Evolutionary conservation across 1,139 yeast species (phyloP).

Genomic region (Arxiozyma bovina): DNA sequence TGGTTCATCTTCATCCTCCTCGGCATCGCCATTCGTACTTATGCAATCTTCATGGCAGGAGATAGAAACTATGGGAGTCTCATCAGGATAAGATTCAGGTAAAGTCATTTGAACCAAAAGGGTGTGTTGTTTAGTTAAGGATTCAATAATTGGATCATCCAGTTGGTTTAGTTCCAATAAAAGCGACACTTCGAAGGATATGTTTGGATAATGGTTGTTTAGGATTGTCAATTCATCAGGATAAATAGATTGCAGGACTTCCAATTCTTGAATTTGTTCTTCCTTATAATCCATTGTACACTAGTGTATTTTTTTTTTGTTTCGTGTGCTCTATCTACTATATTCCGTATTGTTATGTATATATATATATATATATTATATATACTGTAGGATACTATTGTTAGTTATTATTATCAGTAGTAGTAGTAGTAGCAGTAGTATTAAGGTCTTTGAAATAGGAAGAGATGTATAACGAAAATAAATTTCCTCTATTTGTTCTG

Average conservation of each 20-base stretch:
- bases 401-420: too few species aligned
- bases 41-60: not conserved
- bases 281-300: slow-evolving; percentile 55
- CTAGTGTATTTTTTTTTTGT: not conserved
- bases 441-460: too few species aligned
- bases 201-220: slow-evolving; percentile 18
- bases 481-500: too few species aligned
- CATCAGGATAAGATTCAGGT: slow-evolving; percentile 27
- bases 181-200: slow-evolving; percentile 32
- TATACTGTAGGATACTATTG: too few species aligned
- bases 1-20: slow-evolving; percentile 39
- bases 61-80: not conserved
- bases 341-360: too few species aligned
- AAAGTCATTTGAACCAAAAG: slow-evolving; percentile 19
- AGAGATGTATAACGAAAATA: too few species aligned
- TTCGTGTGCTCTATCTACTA: too few species aligned
- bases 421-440: too few species aligned
- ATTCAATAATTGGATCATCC: slow-evolving; percentile 41
- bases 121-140: slow-evolving; percentile 31
- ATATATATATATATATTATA: too few species aligned
- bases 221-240: slow-evolving; percentile 67
- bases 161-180: slow-evolving; percentile 21
- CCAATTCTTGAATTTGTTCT: slow-evolving; percentile 73
- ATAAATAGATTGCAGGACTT: slow-evolving; percentile 78
- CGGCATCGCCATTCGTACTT: slow-evolving; percentile 44